Base-by-base conservation (phyloP, 441 rosid species). In the Populus hybrid region DNA sequence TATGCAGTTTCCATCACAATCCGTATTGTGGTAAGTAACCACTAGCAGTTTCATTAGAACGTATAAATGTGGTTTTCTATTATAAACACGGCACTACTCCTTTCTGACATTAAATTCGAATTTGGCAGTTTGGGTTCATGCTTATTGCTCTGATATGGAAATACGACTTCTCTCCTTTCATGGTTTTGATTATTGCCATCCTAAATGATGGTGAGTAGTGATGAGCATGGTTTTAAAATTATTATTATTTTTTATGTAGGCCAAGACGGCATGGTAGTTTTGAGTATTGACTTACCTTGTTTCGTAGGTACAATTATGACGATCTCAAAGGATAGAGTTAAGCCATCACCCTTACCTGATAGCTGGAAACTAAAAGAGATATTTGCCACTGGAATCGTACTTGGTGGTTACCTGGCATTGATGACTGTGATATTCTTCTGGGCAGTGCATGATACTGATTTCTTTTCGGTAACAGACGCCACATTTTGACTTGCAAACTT, bases 151-250 rank as follows among this genome's bases (percentile, higher is more conserved):
- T 93, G 78, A 91, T 95, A 83, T 95, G 98, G 98, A 89, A 90
- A 89, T 93, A 80, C 18, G 98, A 95, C 84, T 94, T 95, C 84
- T 89, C 99, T 20, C 98, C 98, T 6, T 93, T 95, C 88, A 92
- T 95, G 97, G 92, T 94, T 86, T 81, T 95, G 92, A 95, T 95
- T 80, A 95, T 95, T 83, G 99, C 98, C 72, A 94, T 95, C 78
- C 85, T 95, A 69, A 95, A 95, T 82, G 99, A 95, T 20, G 99
- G 98, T 95, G 73, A 84, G 97, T 76, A 33, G 20, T 40, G 26
- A 64, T 29, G n/a, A 7, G 6, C 9, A 68, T 9, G 24, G 16
- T 50, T 68, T n/a, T 35, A 29, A 14, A n/a, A 9, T 26, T 29
- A 28, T 21, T 2, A 6, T 4, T 12, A 9, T 7, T 68, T 23